Evolutionary conservation across 2,329 filamentous ascomycete species (phyloP).

Genomic region (Colletotrichum echinochloae): DNA sequence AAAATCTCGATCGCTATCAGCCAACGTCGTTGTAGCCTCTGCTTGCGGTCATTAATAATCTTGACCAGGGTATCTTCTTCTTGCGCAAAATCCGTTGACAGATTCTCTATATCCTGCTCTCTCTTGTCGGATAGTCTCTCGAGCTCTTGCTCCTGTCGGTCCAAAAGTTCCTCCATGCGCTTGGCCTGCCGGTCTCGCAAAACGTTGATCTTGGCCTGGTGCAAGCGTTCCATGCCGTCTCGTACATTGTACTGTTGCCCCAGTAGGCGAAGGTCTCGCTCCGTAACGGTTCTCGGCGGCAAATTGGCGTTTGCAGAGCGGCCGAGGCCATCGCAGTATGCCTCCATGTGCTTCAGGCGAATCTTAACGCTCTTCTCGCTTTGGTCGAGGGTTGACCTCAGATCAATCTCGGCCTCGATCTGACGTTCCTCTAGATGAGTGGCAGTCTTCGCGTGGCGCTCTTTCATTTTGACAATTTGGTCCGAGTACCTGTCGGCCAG

Average conservation of each 20-base stretch:
- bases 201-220: constrained; percentile 72
- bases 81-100: constrained; percentile 59
- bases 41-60: constrained; percentile 59
- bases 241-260: constrained; percentile 71
- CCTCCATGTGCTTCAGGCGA: constrained; percentile 74
- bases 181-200: constrained; percentile 74
- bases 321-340: constrained; percentile 69
- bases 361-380: constrained; percentile 68
- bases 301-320: constrained; percentile 53
- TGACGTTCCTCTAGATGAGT: constrained; percentile 71
- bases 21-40: constrained; percentile 63
- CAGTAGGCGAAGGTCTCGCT: constrained; percentile 69
- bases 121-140: constrained; percentile 59
- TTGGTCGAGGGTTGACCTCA: constrained; percentile 65
- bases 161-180: constrained; percentile 68
- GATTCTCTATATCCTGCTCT: constrained; percentile 60
- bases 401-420: constrained; percentile 71
- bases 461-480: constrained; percentile 64
- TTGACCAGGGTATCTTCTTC: constrained; percentile 63
- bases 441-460: constrained; percentile 65
- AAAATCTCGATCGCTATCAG: constrained; percentile 64
- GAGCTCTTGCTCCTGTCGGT: constrained; percentile 66
- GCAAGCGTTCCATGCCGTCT: constrained; percentile 69
- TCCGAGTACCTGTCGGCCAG: constrained; percentile 62
- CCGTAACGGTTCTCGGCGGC: constrained; percentile 67